These are phyloP conservation scores for Fusarium devonianum DNA, from an alignment of 2,329 filamentous ascomycete genomes.

Conservation along the genomic window DNA sequence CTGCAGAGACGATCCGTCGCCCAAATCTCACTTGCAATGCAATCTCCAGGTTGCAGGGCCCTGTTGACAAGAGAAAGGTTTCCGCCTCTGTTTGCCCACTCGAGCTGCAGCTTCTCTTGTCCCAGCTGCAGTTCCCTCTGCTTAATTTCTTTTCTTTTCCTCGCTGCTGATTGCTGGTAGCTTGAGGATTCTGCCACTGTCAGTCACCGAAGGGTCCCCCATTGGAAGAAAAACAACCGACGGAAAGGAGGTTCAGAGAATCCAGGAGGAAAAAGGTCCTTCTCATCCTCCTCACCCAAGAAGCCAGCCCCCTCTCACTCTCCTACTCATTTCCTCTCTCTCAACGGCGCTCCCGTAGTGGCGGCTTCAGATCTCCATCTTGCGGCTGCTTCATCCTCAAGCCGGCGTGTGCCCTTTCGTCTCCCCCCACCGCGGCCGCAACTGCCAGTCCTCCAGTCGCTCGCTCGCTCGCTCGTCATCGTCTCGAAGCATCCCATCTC, in stretches of 20 bases:
- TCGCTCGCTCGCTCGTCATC: background rate
- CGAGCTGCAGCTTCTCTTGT: constrained; percentile 8
- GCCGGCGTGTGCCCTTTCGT: constrained; percentile 33
- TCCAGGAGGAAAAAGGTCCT: constrained; percentile 11
- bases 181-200: constrained; percentile 14
- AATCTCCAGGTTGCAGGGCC: constrained; percentile 40
- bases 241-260: constrained; percentile 20
- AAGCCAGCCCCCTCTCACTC: constrained; percentile 4
- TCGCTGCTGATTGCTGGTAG: constrained; percentile 11
- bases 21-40: constrained; percentile 44
- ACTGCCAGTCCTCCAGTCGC: constrained; percentile 19
- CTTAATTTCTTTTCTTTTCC: constrained; percentile 13
- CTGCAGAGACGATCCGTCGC: constrained; percentile 47
- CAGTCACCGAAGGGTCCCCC: constrained; percentile 25
- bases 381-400: constrained; percentile 36
- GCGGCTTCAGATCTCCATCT: constrained; percentile 31
- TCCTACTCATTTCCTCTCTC: constrained; percentile 3
- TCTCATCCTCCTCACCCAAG: constrained; percentile 14
- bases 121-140: constrained; percentile 7
- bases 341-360: constrained; percentile 22
- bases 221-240: constrained; percentile 17
- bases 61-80: constrained; percentile 3
- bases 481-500: constrained; percentile 17
- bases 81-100: constrained; percentile 11
- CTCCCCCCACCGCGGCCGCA: constrained; percentile 30